phyloP scores from a whole-genome alignment of 352 stramenopile species.

The Pythium monospermum region DNA sequence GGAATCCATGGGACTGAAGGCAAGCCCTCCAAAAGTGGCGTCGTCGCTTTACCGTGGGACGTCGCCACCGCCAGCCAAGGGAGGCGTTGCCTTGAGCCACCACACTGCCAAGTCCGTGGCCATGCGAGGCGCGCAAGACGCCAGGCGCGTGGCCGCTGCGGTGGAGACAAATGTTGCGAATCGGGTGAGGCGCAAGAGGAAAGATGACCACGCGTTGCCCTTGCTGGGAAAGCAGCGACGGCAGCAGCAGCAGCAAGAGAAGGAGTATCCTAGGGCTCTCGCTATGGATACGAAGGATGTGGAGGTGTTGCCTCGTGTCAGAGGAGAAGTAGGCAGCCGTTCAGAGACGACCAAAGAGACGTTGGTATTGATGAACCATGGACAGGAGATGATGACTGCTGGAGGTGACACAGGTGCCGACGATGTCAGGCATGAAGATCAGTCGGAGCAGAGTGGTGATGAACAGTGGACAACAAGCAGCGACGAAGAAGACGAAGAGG shows the following conservation, averaged over 20 bases:
- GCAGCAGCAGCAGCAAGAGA: not conserved
- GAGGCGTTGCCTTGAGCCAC: too few species aligned
- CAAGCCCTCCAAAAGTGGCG: too few species aligned
- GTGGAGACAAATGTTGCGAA: not conserved
- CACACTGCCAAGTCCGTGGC: too few species aligned
- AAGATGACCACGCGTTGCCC: conserved; percentile 11
- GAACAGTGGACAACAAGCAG: too few species aligned
- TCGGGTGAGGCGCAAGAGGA: not conserved
- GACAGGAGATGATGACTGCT: too few species aligned
- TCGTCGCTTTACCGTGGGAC: too few species aligned
- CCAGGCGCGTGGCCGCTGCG: not conserved
- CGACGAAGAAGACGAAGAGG: not conserved
- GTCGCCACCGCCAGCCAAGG: too few species aligned
- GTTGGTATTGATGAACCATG: too few species aligned
- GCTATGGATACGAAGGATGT: not conserved
- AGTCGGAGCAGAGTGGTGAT: not conserved
- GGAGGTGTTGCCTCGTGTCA: too few species aligned
- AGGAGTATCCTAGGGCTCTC: not conserved
- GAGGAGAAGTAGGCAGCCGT: too few species aligned
- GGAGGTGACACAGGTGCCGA: not conserved
- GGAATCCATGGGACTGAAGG: conserved; percentile 14
- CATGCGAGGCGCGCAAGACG: not conserved
- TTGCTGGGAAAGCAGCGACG: not conserved
- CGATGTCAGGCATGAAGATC: too few species aligned
- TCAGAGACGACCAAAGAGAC: too few species aligned